These are phyloP conservation scores for Rhizopus sp. DNA, from an alignment of 371 early-diverging fungal species.

Conservation along the genomic window DNA sequence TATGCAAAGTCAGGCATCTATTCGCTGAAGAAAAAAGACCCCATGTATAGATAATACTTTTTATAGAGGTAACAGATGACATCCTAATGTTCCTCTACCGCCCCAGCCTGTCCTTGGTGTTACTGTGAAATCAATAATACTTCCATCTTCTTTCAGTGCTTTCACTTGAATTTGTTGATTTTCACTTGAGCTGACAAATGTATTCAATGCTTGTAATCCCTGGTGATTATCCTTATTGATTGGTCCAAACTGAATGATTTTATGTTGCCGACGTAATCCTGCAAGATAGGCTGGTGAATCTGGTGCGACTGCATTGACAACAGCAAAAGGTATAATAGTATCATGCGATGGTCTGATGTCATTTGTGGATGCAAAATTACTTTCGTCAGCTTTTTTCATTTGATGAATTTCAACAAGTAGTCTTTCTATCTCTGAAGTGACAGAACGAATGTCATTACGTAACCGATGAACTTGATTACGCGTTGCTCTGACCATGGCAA, in stretches of 20 bases:
- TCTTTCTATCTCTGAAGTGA: conserved; percentile 74
- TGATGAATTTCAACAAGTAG: conserved; percentile 69
- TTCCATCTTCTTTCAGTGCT: conserved; percentile 44
- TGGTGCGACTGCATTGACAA: conserved; percentile 79
- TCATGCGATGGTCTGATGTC: conserved; percentile 5
- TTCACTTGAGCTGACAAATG: conserved; percentile 57
- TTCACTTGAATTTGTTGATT: conserved; percentile 49
- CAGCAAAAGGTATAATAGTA: conserved; percentile 63
- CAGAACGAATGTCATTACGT: conserved; percentile 69
- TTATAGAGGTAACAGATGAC: conserved; percentile 46
- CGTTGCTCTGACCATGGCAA: conserved; percentile 60
- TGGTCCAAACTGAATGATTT: conserved; percentile 63
- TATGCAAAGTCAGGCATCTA: no score
- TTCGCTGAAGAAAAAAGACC: no score
- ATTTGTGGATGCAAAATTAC: background rate
- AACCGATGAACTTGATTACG: conserved; percentile 67
- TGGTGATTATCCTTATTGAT: conserved; percentile 51
- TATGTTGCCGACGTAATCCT: conserved; percentile 65
- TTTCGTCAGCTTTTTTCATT: conserved; percentile 17
- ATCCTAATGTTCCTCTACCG: conserved; percentile 78
- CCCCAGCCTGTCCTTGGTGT: conserved; percentile 71
- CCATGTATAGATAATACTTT: background rate
- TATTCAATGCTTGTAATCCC: conserved; percentile 53
- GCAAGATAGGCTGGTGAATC: conserved; percentile 79
- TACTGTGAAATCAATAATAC: conserved; percentile 33